Evolutionary conservation across 2,329 filamentous ascomycete genomes (phyloP).

Genomic region (Fusarium marasasianum): DNA sequence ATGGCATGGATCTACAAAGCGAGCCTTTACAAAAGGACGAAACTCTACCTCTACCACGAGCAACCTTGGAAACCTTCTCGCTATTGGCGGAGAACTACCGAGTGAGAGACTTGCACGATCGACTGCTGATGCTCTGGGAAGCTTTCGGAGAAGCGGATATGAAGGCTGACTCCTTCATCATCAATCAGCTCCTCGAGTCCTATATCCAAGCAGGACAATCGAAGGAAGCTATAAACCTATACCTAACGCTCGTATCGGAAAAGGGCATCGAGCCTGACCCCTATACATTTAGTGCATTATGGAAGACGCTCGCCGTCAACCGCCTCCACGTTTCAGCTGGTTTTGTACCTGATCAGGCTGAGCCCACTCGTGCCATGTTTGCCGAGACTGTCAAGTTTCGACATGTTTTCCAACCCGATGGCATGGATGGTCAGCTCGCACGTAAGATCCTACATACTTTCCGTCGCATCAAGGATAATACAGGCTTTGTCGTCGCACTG

Average conservation of each 20-base stretch:
- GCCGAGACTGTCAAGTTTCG: slow-evolving; percentile 60
- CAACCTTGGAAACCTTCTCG: slow-evolving; percentile 81
- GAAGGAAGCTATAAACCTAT: slow-evolving; percentile 64
- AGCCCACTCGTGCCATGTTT: slow-evolving; percentile 55
- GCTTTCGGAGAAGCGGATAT: slow-evolving; percentile 72
- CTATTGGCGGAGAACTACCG: slow-evolving; percentile 79
- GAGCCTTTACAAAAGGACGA: neutral
- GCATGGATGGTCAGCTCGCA: slow-evolving; percentile 58
- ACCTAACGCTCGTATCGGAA: slow-evolving; percentile 61
- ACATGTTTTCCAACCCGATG: slow-evolving; percentile 54
- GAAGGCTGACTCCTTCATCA: slow-evolving; percentile 75
- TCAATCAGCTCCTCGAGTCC: slow-evolving; percentile 80
- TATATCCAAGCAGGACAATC: slow-evolving; percentile 68
- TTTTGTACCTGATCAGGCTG: slow-evolving; percentile 44
- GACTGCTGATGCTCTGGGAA: slow-evolving; percentile 68
- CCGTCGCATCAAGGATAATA: slow-evolving; percentile 55
- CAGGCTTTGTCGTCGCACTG: slow-evolving; percentile 58
- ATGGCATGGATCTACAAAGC: neutral
- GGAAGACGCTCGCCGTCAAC: slow-evolving; percentile 66
- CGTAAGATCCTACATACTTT: slow-evolving; percentile 62
- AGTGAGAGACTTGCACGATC: slow-evolving; percentile 65
- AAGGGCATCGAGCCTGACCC: slow-evolving; percentile 67
- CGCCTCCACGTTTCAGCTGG: slow-evolving; percentile 50
- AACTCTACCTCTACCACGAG: slow-evolving; percentile 58
- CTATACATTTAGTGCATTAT: slow-evolving; percentile 75